Percentiles rank a stretch among this genome's conserved stretches.
Conservation (phyloP, 2,329 filamentous ascomycete species). For the Aaosphaeria pasadenensis region DNA sequence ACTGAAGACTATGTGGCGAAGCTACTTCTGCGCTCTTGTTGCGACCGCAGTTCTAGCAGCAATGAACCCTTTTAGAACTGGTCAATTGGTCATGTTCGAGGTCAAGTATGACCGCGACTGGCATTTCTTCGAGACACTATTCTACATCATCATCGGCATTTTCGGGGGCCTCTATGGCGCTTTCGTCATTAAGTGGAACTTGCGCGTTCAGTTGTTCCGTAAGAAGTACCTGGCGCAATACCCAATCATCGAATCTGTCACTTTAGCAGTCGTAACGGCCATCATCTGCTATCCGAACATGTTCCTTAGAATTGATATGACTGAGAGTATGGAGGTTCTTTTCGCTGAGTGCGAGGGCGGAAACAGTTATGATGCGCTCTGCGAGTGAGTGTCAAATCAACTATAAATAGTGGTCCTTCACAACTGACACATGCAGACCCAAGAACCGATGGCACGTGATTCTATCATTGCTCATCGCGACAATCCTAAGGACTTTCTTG, state of each 20-base stretch:
- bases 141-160: slow-evolving; percentile 86
- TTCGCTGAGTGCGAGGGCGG: slow-evolving; percentile 90
- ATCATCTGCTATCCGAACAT: slow-evolving; percentile 96
- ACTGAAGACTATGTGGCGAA: slow-evolving; percentile 95
- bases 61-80: slow-evolving; percentile 97
- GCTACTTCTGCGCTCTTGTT: slow-evolving; percentile 95
- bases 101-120: slow-evolving; percentile 92
- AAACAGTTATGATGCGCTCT: slow-evolving; percentile 86
- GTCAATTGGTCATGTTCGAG: slow-evolving; percentile 98
- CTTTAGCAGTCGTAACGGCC: slow-evolving; percentile 79
- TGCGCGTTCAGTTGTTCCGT: slow-evolving; percentile 84
- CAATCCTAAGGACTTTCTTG: slow-evolving; percentile 73
- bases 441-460: slow-evolving; percentile 76
- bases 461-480: slow-evolving; percentile 73
- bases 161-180: slow-evolving; percentile 95
- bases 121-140: slow-evolving; percentile 96
- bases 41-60: slow-evolving; percentile 88
- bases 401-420: neutral
- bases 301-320: slow-evolving; percentile 96
- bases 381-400: slow-evolving; percentile 56
- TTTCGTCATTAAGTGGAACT: slow-evolving; percentile 97
- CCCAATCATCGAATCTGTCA: slow-evolving; percentile 79
- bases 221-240: slow-evolving; percentile 87
- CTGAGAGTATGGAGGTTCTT: slow-evolving; percentile 97
- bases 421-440: slow-evolving; percentile 31